Conservation (phyloP, 1,284 basidiomycete species). For the Marasmius tenuissimus region DNA sequence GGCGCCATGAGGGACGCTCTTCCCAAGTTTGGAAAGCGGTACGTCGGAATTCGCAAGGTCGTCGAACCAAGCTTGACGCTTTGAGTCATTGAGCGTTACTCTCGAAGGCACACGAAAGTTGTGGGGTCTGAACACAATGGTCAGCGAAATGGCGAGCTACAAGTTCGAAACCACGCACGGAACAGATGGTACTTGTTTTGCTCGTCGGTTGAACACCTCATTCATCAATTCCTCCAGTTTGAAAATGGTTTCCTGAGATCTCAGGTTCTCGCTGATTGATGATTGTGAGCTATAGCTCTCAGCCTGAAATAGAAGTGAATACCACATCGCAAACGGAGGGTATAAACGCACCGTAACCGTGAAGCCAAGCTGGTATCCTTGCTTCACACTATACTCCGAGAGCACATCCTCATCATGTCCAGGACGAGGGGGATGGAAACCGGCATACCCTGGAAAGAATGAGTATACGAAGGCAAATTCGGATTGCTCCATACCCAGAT, state of each 20-base stretch:
- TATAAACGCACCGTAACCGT: slow-evolving; percentile 58
- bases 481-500: slow-evolving; percentile 51
- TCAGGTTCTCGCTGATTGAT: slow-evolving; percentile 50
- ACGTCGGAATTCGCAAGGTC: slow-evolving; percentile 90
- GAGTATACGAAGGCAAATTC: slow-evolving; percentile 9
- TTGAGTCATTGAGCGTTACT: slow-evolving; percentile 88
- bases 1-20: slow-evolving; percentile 90
- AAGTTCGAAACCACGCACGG: slow-evolving; percentile 48
- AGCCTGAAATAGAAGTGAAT: slow-evolving; percentile 39
- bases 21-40: slow-evolving; percentile 85
- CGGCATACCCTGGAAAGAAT: slow-evolving; percentile 66
- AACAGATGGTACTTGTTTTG: slow-evolving; percentile 53
- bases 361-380: slow-evolving; percentile 66
- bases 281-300: slow-evolving; percentile 64
- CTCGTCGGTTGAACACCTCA: slow-evolving; percentile 70
- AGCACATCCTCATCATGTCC: slow-evolving; percentile 86
- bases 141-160: slow-evolving; percentile 2
- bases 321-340: background rate
- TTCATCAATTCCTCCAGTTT: slow-evolving; percentile 81
- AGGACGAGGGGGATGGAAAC: slow-evolving; percentile 83
- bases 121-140: slow-evolving; percentile 49
- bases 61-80: slow-evolving; percentile 86
- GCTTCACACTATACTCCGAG: slow-evolving; percentile 76
- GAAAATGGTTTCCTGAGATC: slow-evolving; percentile 53
- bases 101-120: slow-evolving; percentile 85